Base-by-base conservation (phyloP, 148 eudicot species). In the Agrostemma githago region DNA sequence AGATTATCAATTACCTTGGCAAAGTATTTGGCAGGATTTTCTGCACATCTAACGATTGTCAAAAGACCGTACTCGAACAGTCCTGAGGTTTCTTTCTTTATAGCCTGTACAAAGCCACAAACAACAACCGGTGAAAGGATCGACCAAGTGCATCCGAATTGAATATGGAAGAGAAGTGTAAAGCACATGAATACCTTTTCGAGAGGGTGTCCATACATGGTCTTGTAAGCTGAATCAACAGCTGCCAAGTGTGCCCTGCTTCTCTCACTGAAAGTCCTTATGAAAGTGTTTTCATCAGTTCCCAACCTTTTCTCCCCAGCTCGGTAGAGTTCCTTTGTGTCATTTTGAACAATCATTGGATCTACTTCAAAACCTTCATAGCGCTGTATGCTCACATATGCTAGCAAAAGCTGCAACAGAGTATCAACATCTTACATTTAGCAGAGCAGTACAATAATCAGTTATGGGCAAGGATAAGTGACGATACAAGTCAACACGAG, bases 281-380 rank as follows among this genome's bases (percentile, higher is more conserved):
- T 87, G 76, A 95, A 92, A 56, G 88, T 85, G 76, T 78, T 72
- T 81, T 92, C 96, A 74, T 95, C 98, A 53, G 97, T 95, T 75
- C 97, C 98, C 71, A 88, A 38, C 70, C 76, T 92, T 84, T 87
- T 95, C 82, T 95, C 98, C 78, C 96, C 98, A 26, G 98, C 98
- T 80, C 82, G 88, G 73, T 71, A 88, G 58, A 95, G 91, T 44
- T 85, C 74, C 70, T 82, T 92, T 71, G 97, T 96, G 78, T 92
- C 98, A 67, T 79, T 82, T 53, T 87, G 91, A 68, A 72, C 92
- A 72, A 83, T 81, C 72, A 51, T 66, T 67, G 79, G 77, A 73
- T 92, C 96, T 74, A 89, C 79, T 80, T 92, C 96, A n/a, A 80
- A 80, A 70, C 98, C 97, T 87, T 95, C 98, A 74, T 84, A 86